A percentile compares a stretch with the other conserved stretches of the same genome.
phyloP scores from a whole-genome alignment of 2,329 filamentous ascomycete species.

The Aspergillus vadensis region DNA sequence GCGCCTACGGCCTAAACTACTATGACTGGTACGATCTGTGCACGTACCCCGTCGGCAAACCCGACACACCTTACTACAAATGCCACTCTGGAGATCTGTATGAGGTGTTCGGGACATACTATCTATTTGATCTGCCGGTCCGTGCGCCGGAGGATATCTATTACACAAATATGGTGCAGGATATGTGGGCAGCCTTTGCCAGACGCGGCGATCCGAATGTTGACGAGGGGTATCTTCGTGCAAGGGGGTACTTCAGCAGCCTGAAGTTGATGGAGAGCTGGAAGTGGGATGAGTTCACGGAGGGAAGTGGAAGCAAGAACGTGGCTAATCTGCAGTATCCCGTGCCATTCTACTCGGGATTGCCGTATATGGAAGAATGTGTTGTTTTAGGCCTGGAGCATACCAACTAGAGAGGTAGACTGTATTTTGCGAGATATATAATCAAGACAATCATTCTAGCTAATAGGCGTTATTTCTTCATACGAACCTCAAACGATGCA shows the following conservation, averaged over 20 bases:
- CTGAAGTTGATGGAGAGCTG: neutral
- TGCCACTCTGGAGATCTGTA: slow-evolving; percentile 59
- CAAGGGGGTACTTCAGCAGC: slow-evolving; percentile 48
- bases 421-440: too few relatives aligned
- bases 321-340: neutral
- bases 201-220: slow-evolving; percentile 55
- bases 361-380: neutral
- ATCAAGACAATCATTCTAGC: too few relatives aligned
- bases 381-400: neutral
- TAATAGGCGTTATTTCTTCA: too few relatives aligned
- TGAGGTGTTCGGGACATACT: slow-evolving; percentile 55
- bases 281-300: neutral
- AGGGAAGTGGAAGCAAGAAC: neutral
- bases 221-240: slow-evolving; percentile 46
- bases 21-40: slow-evolving; percentile 56
- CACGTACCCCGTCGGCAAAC: slow-evolving; percentile 47
- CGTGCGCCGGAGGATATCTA: slow-evolving; percentile 55
- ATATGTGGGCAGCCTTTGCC: slow-evolving; percentile 57
- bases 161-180: slow-evolving; percentile 48
- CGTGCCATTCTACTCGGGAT: neutral
- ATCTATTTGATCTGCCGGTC: slow-evolving; percentile 39
- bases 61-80: slow-evolving; percentile 51
- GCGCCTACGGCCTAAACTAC: slow-evolving; percentile 56
- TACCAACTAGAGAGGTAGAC: neutral
- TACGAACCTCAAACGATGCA: too few relatives aligned